Conservation (phyloP, 306 rosid species). For the Bauhinia variegata region DNA sequence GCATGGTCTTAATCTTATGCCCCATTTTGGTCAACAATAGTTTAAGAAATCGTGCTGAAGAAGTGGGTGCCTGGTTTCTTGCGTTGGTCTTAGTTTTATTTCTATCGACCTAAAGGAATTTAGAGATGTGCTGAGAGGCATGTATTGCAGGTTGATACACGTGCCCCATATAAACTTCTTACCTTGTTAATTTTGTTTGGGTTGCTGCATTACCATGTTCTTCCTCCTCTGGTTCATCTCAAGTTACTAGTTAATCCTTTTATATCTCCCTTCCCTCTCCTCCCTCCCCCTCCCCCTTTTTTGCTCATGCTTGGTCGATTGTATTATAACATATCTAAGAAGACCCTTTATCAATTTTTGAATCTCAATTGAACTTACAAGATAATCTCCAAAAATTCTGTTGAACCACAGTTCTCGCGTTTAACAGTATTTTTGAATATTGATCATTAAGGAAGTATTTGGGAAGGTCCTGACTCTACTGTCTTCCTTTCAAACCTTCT, state of each 20-base stretch:
- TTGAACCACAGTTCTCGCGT: slow-evolving; percentile 1
- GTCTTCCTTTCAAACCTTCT: slow-evolving; percentile 20
- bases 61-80: slow-evolving; percentile 11
- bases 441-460: slow-evolving; percentile 18
- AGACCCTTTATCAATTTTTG: not conserved
- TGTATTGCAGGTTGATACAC: not conserved
- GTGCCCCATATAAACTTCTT: too few relatives aligned
- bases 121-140: not conserved
- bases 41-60: too few relatives aligned
- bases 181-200: slow-evolving; percentile 8
- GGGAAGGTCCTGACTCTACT: slow-evolving; percentile 1
- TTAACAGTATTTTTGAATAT: slow-evolving; percentile 7
- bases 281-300: not conserved
- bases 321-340: too few relatives aligned
- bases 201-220: slow-evolving; percentile 3
- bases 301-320: not conserved
- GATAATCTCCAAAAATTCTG: slow-evolving; percentile 17
- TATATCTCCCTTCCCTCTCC: not conserved
- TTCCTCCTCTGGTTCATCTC: not conserved
- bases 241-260: not conserved
- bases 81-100: not conserved
- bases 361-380: slow-evolving; percentile 1
- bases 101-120: slow-evolving; percentile 2
- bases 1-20: too few relatives aligned
- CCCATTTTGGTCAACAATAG: not conserved